Evolutionary conservation across 1,284 basidiomycete species (phyloP).

Genomic region (Malassezia psittaci): DNA sequence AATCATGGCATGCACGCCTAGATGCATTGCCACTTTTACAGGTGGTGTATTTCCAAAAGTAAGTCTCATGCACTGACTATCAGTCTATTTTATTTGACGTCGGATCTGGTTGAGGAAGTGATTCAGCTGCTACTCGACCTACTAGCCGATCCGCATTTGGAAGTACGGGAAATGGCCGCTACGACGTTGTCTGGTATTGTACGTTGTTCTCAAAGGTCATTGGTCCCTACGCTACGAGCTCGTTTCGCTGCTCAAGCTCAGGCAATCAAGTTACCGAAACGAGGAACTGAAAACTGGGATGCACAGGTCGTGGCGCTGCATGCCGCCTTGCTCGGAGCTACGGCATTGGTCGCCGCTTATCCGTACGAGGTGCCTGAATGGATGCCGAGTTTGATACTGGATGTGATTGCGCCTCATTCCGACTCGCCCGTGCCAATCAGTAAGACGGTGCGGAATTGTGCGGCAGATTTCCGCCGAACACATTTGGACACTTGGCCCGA

Average conservation of each 20-base stretch:
- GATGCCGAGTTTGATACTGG: conserved; percentile 63
- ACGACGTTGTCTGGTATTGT: conserved; percentile 73
- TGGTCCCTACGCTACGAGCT: conserved; percentile 61
- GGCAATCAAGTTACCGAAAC: conserved; percentile 52
- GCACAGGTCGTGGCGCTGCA: conserved; percentile 67
- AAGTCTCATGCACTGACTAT: not conserved
- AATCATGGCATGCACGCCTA: conserved; percentile 41
- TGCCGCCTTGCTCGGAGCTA: conserved; percentile 75
- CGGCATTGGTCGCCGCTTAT: conserved; percentile 67
- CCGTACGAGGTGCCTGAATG: conserved; percentile 75
- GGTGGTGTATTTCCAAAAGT: conserved; percentile 45
- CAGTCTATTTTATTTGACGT: conserved; percentile 29
- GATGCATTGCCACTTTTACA: conserved; percentile 41
- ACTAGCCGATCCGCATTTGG: conserved; percentile 36
- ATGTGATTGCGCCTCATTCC: conserved; percentile 61
- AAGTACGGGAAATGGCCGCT: conserved; percentile 45
- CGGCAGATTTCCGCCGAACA: conserved; percentile 60
- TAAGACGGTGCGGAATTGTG: conserved; percentile 75
- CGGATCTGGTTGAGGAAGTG: conserved; percentile 23
- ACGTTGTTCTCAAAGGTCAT: conserved; percentile 79
- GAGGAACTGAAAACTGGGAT: conserved; percentile 59
- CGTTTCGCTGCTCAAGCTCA: conserved; percentile 30
- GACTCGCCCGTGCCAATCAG: conserved; percentile 85
- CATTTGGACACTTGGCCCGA: conserved; percentile 71
- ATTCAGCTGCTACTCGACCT: conserved; percentile 34